Percentiles rank a stretch among this genome's conserved stretches.
Evolutionary conservation across 2,329 filamentous ascomycete species (phyloP).

Genomic region (Hirsutella minnesotensis): DNA sequence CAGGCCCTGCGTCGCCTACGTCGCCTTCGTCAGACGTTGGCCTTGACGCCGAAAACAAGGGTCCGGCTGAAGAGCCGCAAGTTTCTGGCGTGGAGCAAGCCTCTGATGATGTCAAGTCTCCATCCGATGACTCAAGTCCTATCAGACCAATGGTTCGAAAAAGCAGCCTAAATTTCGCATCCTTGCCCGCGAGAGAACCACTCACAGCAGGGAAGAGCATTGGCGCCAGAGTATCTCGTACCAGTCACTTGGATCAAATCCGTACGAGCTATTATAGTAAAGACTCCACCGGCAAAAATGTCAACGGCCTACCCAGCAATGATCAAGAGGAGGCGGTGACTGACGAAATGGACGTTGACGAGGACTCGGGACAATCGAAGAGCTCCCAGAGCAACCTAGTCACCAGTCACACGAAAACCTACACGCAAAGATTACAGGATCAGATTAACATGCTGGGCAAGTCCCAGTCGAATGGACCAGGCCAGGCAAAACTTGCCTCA

Average conservation of each 20-base stretch:
- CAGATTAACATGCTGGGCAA: conserved; percentile 69
- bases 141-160: conserved; percentile 72
- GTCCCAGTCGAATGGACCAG: conserved; percentile 34
- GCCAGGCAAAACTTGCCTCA: conserved; percentile 32
- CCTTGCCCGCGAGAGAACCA: conserved; percentile 82
- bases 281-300: conserved; percentile 61
- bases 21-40: neutral
- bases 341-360: conserved; percentile 42
- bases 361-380: conserved; percentile 19
- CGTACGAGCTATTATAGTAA: conserved; percentile 64
- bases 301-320: conserved; percentile 39
- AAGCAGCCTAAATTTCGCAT: conserved; percentile 90
- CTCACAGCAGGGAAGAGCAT: conserved; percentile 75
- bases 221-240: conserved; percentile 59
- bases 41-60: neutral
- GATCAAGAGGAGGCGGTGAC: conserved; percentile 31
- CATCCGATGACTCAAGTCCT: conserved; percentile 62
- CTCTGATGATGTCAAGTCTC: conserved; percentile 41
- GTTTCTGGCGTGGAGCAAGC: conserved; percentile 1
- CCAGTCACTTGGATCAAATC: conserved; percentile 65
- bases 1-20: neutral
- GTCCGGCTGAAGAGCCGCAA: neutral
- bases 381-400: conserved; percentile 33
- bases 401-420: conserved; percentile 63
- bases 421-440: conserved; percentile 87